Evolutionary conservation across 192 early-diverging fungal species (phyloP), one percentile per base, ranked within the genome.

Genomic region (Podila epicladia): DNA sequence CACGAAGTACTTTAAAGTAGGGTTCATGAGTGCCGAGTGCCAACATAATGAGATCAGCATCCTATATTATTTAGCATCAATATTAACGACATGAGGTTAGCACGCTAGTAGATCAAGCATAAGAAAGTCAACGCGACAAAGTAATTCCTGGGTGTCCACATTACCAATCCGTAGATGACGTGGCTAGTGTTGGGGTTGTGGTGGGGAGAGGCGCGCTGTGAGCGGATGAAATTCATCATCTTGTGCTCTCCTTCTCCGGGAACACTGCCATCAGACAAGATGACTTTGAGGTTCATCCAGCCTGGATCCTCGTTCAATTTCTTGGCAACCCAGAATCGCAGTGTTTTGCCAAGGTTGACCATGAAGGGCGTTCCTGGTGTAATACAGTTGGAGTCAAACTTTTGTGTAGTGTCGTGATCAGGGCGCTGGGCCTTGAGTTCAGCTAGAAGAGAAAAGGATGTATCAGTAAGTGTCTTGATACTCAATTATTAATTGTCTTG

Each of bases 241-340:
- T 98, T 99, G 84, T 99, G 98, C 83, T 99, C 98, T 50, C 98
- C 98, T 86, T 99, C 98, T 62, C 98, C 98, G 6, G 98, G 97
- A 0, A 98, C 97, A 31, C 93, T 95, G 66, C 97, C 96, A 60
- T 98, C 98, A 0, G 95, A 96, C 11, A 99, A 78, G 64, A 99
- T 89, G 15, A 98, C 94, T 67, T 97, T 95, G 49, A 96, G 78
- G 31, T 89, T 86, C 73, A 85, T 87, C 98, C 98, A 99, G 24
- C 90, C 89, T 17, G 95, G 89, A 73, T 98, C 96, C 35, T 89
- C 90, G 58, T 95, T 96, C 50, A 97, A 87, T 69, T 95, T 96
- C 29, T 92, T 86, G 58, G 92, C 93, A 64, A 97, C 87, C 78
- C 95, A 95, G 80, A 97, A 97, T 55, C 94, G 91, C 72, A 99